Evolutionary conservation across 1,284 basidiomycete species (phyloP).

Genomic region (Vanrija humicola): DNA sequence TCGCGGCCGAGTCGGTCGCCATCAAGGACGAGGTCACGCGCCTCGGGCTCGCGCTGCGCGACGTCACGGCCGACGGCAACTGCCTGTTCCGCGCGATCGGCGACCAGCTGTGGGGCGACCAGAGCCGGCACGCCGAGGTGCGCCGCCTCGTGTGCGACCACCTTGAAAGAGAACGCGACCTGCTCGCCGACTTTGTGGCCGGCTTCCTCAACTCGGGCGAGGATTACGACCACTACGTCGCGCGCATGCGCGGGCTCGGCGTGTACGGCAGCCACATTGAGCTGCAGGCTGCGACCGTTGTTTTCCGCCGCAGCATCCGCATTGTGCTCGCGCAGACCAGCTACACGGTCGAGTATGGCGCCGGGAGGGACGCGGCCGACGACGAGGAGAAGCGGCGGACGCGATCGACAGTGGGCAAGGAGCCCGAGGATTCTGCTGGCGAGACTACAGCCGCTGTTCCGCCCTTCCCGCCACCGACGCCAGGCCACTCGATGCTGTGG

Average conservation of each 20-base stretch:
- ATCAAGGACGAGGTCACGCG: conserved; percentile 27
- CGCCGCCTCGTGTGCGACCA: conserved; percentile 41
- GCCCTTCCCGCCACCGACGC: conserved; percentile 22
- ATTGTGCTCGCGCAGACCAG: conserved; percentile 39
- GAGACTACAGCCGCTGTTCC: not conserved
- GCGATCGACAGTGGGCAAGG: not conserved
- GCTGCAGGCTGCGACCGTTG: conserved; percentile 38
- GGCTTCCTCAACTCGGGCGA: conserved; percentile 36
- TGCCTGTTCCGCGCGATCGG: conserved; percentile 41
- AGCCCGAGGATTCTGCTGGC: not conserved
- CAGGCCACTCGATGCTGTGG: conserved; percentile 40
- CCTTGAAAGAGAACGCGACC: conserved; percentile 29
- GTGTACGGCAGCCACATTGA: conserved; percentile 43
- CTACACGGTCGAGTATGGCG: conserved; percentile 32
- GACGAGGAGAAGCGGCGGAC: not conserved
- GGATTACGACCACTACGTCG: conserved; percentile 36
- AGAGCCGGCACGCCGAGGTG: conserved; percentile 37
- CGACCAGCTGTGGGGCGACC: conserved; percentile 41
- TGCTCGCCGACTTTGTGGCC: conserved; percentile 33
- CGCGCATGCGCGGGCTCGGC: conserved; percentile 35
- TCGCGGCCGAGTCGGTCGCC: conserved; percentile 22
- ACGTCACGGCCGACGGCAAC: conserved; percentile 45
- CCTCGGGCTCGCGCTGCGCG: conserved; percentile 31
- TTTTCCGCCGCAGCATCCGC: conserved; percentile 37
- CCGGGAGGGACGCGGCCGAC: not conserved